Conservation (phyloP, 768 basidiomycete genomes). For the Vararia minispora region DNA sequence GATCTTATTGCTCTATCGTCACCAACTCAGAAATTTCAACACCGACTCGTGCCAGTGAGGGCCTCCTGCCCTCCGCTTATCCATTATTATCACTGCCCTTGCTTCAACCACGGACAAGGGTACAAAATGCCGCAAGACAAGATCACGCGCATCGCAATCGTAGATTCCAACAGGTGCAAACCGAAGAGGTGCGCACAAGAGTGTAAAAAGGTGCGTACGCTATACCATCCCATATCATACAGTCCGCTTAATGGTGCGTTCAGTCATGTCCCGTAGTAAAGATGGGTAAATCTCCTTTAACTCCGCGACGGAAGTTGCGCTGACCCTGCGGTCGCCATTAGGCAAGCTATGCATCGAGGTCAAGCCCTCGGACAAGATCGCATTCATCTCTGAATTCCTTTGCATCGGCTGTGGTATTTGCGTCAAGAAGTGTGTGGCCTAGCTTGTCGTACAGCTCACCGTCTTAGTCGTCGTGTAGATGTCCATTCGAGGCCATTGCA, state of each 20-base stretch:
- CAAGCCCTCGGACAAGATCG: conserved; percentile 90
- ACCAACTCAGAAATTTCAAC: no score
- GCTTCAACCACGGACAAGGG: no score
- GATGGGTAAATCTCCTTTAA: conserved; percentile 56
- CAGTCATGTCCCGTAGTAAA: conserved; percentile 94
- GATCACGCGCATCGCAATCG: conserved; percentile 96
- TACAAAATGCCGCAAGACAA: no score
- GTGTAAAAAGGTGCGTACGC: conserved; percentile 76
- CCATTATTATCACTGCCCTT: no score
- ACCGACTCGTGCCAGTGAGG: no score
- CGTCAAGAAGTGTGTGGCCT: conserved; percentile 80
- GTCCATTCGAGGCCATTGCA: conserved; percentile 97
- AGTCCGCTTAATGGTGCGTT: conserved; percentile 8
- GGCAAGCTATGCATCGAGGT: conserved; percentile 99
- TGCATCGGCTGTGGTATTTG: conserved; percentile 99
- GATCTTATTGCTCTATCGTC: no score
- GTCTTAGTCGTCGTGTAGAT: conserved; percentile 36
- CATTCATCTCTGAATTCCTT: conserved; percentile 96
- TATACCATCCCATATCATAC: conserved; percentile 4
- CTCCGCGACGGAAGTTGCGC: conserved; percentile 4
- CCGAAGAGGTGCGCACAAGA: conserved; percentile 96
- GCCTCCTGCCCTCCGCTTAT: no score
- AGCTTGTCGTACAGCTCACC: neutral
- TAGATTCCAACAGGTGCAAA: conserved; percentile 86
- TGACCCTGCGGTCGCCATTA: conserved; percentile 19